Base-by-base conservation (phyloP, 352 stramenopile genomes). In the Nothophytophthora sp. region DNA sequence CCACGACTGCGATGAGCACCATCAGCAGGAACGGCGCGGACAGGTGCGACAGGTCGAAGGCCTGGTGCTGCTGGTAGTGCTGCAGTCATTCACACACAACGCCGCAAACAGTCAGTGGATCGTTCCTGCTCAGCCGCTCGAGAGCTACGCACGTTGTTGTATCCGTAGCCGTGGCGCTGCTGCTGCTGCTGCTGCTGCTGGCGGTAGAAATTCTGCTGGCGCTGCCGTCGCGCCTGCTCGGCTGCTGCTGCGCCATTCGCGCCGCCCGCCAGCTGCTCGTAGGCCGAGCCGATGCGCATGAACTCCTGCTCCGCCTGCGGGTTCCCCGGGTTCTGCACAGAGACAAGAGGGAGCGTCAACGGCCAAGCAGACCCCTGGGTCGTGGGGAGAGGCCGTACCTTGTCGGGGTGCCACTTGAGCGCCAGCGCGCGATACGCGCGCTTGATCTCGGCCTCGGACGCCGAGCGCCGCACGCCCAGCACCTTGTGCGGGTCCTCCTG, bases 401-500 rank as follows among this genome's bases (percentile, higher is more conserved):
- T 96, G 67, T 97, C 90, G 4, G 90, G 90, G 48, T 97, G 90
- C 74, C 84, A 94, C 53, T 97, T 95, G 32, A 96, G 66, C 22
- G 90, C 88, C 23, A 97, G 55, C 34, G 77, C 67, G 4, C 86
- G 74, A 48, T 97, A 97, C 23, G 84, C 84, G 42, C 79, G 80
- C 62, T 92, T 92, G 65, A 95, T 86, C 54, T 92, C 81, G 38
- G 39, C 66, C 45, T 92, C 81, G 6, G 81, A 82, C 6, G 84
- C 80, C 22, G 74, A 80, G 6, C 70, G 71, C 44, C 52, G 50
- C 18, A 95, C 44, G 8, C 80, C 81, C 40, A 95, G 64, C 44
- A 90, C 79, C 44, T 70, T 74, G 64, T 91, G 85, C 45, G 81
- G 78, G 49, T 95, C 84, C 45, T 95, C 86, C 1, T 61, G 50